Evolutionary conservation across 2,329 filamentous ascomycete genomes (phyloP).

Genomic region (Talaromyces amestolkiae): DNA sequence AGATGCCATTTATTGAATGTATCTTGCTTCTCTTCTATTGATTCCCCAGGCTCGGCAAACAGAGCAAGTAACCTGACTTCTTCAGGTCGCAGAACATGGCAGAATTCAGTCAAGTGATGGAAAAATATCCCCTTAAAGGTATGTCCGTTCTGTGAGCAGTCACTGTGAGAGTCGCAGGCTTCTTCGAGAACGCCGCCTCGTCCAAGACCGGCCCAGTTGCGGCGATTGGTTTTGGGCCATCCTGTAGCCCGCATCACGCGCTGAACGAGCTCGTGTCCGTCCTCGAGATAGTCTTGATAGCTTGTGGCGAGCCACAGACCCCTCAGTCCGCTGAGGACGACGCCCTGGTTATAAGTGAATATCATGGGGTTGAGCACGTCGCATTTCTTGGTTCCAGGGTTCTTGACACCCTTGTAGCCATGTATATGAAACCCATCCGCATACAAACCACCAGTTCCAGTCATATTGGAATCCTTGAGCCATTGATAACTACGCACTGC

Average conservation of each 20-base stretch:
- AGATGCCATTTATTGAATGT: constrained; percentile 52
- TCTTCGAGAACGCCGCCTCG: constrained; percentile 81
- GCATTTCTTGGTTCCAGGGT: constrained; percentile 68
- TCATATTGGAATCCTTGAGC: constrained; percentile 79
- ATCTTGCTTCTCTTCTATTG: constrained; percentile 44
- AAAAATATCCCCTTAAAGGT: constrained; percentile 96
- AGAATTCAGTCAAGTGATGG: constrained; percentile 80
- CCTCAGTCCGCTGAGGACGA: constrained; percentile 76
- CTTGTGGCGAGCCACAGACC: constrained; percentile 78
- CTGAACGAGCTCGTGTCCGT: constrained; percentile 74
- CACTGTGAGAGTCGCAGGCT: constrained; percentile 69
- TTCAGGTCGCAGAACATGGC: constrained; percentile 59
- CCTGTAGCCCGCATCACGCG: constrained; percentile 76
- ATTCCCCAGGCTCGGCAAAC: constrained; percentile 35
- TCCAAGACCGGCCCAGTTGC: constrained; percentile 70
- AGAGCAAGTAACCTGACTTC: constrained; percentile 46
- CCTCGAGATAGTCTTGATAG: constrained; percentile 66
- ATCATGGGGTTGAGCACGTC: constrained; percentile 83
- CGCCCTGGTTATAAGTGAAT: constrained; percentile 94
- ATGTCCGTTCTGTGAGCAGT: constrained; percentile 78
- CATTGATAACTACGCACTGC: constrained; percentile 78
- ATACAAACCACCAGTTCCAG: constrained; percentile 69
- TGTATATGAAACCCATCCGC: constrained; percentile 86
- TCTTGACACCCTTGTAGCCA: constrained; percentile 56
- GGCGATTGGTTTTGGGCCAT: constrained; percentile 54